These are phyloP conservation scores for Xylaria sp. DNA, from an alignment of 2,329 filamentous ascomycete species.

Conservation along the genomic window DNA sequence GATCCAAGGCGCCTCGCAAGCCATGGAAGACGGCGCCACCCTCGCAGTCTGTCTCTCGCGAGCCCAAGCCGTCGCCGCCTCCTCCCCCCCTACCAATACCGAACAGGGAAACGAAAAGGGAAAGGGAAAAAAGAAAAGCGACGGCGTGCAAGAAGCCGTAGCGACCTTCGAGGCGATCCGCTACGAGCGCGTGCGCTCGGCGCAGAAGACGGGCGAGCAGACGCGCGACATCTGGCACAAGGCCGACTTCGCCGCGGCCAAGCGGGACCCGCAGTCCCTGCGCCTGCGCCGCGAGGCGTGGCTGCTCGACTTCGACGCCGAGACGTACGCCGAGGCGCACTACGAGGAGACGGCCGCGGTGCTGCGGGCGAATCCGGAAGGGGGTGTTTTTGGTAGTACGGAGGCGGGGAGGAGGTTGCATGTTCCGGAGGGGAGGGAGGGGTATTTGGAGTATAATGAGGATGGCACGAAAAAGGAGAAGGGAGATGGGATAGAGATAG, in stretches of 20 bases:
- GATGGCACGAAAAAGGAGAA: background rate
- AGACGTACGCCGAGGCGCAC: constrained; percentile 57
- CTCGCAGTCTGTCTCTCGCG: constrained; percentile 56
- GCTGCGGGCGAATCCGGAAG: constrained; percentile 37
- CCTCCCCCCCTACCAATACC: background rate
- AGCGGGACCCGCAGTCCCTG: constrained; percentile 56
- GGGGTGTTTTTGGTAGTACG: constrained; percentile 37
- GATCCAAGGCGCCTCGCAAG: constrained; percentile 60
- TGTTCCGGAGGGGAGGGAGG: constrained; percentile 43
- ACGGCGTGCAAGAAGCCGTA: constrained; percentile 55
- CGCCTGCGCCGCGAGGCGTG: constrained; percentile 60
- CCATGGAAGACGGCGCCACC: constrained; percentile 62
- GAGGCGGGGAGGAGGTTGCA: constrained; percentile 42
- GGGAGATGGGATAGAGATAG: no score
- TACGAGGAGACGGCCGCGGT: constrained; percentile 47
- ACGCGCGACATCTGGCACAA: constrained; percentile 64
- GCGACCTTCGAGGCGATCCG: constrained; percentile 58
- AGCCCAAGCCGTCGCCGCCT: constrained; percentile 45
- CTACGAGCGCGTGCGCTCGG: constrained; percentile 59
- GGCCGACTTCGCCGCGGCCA: constrained; percentile 60
- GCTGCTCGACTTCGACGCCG: constrained; percentile 61
- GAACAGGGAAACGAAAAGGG: background rate
- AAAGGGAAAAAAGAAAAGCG: constrained; percentile 24
- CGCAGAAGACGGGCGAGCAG: constrained; percentile 60
- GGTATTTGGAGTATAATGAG: constrained; percentile 47